Evolutionary conservation across 768 basidiomycete species (phyloP).

Genomic region (Kwoniella botswanensis): DNA sequence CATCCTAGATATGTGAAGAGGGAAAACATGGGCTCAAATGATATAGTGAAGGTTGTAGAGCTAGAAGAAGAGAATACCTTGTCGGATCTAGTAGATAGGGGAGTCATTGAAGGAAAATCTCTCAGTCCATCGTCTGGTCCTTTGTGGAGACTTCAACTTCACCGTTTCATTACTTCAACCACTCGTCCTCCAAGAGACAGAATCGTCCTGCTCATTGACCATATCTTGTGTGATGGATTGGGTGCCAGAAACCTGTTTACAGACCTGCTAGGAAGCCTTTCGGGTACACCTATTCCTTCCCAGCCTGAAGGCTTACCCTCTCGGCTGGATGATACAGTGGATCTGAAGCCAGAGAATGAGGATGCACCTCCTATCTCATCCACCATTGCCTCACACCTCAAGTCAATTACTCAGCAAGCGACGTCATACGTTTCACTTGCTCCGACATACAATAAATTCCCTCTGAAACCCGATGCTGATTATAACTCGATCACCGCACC

Average conservation of each 20-base stretch:
- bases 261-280: conserved; percentile 8
- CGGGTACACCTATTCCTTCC: neutral
- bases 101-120: neutral
- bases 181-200: conserved; percentile 4
- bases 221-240: conserved; percentile 19
- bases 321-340: conserved; percentile 20
- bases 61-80: neutral
- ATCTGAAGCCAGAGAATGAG: neutral
- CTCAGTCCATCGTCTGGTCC: conserved; percentile 4
- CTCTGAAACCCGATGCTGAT: neutral
- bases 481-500: conserved; percentile 17
- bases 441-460: neutral
- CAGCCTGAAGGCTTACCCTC: conserved; percentile 20
- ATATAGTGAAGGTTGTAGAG: conserved; percentile 5
- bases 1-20: neutral
- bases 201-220: conserved; percentile 14
- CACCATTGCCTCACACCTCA: neutral
- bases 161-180: neutral
- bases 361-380: neutral
- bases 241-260: conserved; percentile 20
- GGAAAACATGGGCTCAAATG: neutral
- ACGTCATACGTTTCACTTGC: neutral
- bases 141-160: conserved; percentile 11
- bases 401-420: too few species aligned
- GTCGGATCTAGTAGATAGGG: neutral